Percentiles rank a stretch among this genome's conserved stretches.
Evolutionary conservation across 108 stramenopile genomes (phyloP).

Genomic region (Skeletonema menzelii): DNA sequence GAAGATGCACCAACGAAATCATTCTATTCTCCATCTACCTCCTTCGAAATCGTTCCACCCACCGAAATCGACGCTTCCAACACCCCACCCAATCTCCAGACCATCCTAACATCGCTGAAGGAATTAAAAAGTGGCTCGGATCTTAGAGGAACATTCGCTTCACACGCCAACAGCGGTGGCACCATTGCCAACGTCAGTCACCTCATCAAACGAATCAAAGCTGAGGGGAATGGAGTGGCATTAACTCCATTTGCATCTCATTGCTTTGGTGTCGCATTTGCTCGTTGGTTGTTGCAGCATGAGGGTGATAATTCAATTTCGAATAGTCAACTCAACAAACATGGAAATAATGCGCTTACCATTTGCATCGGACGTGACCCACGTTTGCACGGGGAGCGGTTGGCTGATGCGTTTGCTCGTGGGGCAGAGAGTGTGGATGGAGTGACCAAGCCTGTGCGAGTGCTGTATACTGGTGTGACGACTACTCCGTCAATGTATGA

Average conservation of each 20-base stretch:
- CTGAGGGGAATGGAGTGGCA: conserved; percentile 23
- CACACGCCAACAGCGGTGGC: conserved; percentile 51
- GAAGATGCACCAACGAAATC: background rate
- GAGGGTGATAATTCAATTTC: background rate
- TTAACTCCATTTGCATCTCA: conserved; percentile 78
- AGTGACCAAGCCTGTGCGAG: conserved; percentile 18
- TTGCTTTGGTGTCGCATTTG: conserved; percentile 65
- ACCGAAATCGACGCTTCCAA: conserved; percentile 64
- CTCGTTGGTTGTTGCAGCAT: conserved; percentile 3
- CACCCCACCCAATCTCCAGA: conserved; percentile 64
- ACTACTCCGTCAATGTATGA: conserved; percentile 76
- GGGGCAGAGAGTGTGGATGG: conserved; percentile 58
- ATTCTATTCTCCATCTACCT: background rate
- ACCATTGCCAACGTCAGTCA: conserved; percentile 46
- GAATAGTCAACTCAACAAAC: background rate
- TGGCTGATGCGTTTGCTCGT: conserved; percentile 72
- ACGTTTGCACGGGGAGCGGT: conserved; percentile 58
- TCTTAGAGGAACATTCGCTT: conserved; percentile 64
- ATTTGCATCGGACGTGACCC: conserved; percentile 81
- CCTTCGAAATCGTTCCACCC: background rate
- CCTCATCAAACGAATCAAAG: conserved; percentile 11
- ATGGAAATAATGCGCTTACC: conserved; percentile 3
- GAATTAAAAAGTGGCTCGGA: conserved; percentile 66
- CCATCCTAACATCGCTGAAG: conserved; percentile 39
- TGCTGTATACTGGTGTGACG: conserved; percentile 71